Conservation (phyloP, 1,284 basidiomycete species). For the Termitomyces sp. region DNA sequence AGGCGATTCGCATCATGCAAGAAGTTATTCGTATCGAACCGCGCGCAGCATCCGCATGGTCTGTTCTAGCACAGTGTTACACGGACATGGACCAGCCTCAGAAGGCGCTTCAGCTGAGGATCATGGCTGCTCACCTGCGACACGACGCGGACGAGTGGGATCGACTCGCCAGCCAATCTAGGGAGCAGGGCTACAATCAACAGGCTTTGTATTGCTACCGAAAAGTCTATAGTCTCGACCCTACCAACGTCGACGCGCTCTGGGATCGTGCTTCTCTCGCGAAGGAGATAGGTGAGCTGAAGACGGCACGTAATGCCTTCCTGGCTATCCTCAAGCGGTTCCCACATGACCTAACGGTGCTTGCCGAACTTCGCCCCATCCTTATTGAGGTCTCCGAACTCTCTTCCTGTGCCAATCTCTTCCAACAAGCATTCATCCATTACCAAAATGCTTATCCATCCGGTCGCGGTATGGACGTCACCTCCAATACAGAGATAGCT, state of each 20-base stretch:
- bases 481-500: constrained; percentile 34
- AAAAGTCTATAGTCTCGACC: constrained; percentile 78
- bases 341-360: constrained; percentile 77
- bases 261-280: constrained; percentile 90
- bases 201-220: constrained; percentile 92
- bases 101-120: constrained; percentile 78
- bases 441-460: constrained; percentile 34
- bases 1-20: constrained; percentile 78
- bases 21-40: constrained; percentile 95
- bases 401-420: constrained; percentile 56
- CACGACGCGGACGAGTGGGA: constrained; percentile 89
- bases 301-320: constrained; percentile 75
- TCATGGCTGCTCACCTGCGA: constrained; percentile 87
- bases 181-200: constrained; percentile 67
- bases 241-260: constrained; percentile 77
- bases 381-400: constrained; percentile 71
- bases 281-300: constrained; percentile 68
- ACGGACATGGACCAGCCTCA: constrained; percentile 63
- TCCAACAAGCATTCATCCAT: constrained; percentile 56
- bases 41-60: constrained; percentile 80
- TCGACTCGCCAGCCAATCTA: constrained; percentile 71
- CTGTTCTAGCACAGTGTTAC: constrained; percentile 78
- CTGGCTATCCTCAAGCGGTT: constrained; percentile 71
- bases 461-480: constrained; percentile 29
- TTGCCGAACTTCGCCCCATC: constrained; percentile 77